phyloP scores from a whole-genome alignment of 768 basidiomycete species.

The Boletellus sp. region DNA sequence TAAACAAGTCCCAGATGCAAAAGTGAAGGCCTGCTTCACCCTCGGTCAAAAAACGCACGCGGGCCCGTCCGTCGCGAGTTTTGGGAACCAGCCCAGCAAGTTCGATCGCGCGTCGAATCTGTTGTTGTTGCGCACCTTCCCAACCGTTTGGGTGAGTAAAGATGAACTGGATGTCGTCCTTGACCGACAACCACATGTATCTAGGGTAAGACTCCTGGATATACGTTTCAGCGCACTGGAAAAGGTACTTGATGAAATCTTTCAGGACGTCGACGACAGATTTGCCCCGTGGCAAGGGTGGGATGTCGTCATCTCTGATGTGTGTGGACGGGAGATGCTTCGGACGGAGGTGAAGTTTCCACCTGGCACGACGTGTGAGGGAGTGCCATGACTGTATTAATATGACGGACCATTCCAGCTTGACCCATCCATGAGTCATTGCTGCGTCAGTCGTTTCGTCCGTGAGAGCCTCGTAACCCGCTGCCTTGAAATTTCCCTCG shows the following conservation, averaged over 20 bases:
- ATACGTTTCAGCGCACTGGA: slow-evolving; percentile 38
- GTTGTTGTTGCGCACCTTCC: too few relatives aligned
- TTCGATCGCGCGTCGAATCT: slow-evolving; percentile 48
- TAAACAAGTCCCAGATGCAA: slow-evolving; percentile 38
- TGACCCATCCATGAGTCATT: slow-evolving; percentile 39
- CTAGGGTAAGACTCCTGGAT: slow-evolving; percentile 40
- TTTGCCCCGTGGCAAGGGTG: slow-evolving; percentile 39
- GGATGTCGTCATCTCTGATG: slow-evolving; percentile 30
- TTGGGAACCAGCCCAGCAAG: slow-evolving; percentile 47
- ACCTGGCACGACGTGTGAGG: slow-evolving; percentile 14
- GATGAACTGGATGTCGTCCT: slow-evolving; percentile 43
- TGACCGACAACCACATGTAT: slow-evolving; percentile 44
- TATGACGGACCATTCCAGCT: slow-evolving; percentile 39
- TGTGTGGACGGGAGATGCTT: slow-evolving; percentile 25
- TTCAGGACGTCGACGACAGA: slow-evolving; percentile 37
- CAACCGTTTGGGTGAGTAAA: slow-evolving; percentile 62
- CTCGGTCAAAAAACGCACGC: slow-evolving; percentile 53
- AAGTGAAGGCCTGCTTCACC: slow-evolving; percentile 60
- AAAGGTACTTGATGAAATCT: slow-evolving; percentile 45
- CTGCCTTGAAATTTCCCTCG: slow-evolving; percentile 33
- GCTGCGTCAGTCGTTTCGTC: slow-evolving; percentile 35
- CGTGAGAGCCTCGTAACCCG: slow-evolving; percentile 40
- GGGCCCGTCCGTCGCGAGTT: slow-evolving; percentile 32
- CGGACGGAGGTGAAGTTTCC: slow-evolving; percentile 38
- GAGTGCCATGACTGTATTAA: neutral